These are phyloP conservation scores for Umbelopsis vinacea DNA, from an alignment of 192 early-diverging fungal species.

Conservation along the genomic window DNA sequence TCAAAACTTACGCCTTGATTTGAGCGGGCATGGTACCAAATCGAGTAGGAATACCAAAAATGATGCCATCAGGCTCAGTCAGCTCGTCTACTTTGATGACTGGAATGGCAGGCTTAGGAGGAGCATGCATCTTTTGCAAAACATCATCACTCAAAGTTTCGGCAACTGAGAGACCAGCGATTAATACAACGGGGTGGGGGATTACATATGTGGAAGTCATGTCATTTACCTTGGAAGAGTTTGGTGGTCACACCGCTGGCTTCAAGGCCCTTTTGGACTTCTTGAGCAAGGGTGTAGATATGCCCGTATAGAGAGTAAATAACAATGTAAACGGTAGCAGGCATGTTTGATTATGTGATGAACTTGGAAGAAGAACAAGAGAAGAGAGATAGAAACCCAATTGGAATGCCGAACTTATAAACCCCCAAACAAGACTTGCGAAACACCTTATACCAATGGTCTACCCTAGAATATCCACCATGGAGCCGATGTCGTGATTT, in stretches of 20 bases:
- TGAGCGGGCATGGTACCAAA: slow-evolving; percentile 73
- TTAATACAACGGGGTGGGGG: not conserved
- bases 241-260: slow-evolving; percentile 43
- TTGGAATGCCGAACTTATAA: not conserved
- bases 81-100: slow-evolving; percentile 42
- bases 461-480: not conserved
- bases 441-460: not conserved
- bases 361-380: not conserved
- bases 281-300: slow-evolving; percentile 72
- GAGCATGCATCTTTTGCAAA: slow-evolving; percentile 57
- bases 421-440: not conserved
- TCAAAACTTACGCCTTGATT: slow-evolving; percentile 54
- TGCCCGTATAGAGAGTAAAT: slow-evolving; percentile 61
- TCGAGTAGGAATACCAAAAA: slow-evolving; percentile 62
- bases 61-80: slow-evolving; percentile 49
- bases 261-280: slow-evolving; percentile 71
- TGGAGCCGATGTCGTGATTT: not conserved
- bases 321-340: slow-evolving; percentile 42
- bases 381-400: not conserved
- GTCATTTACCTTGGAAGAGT: slow-evolving; percentile 47
- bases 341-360: not conserved
- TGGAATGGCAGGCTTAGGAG: slow-evolving; percentile 48
- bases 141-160: slow-evolving; percentile 65
- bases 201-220: not conserved
- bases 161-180: slow-evolving; percentile 34